Conservation (phyloP, 1,284 basidiomycete species). For the Pseudomicrostroma phylloplanum region DNA sequence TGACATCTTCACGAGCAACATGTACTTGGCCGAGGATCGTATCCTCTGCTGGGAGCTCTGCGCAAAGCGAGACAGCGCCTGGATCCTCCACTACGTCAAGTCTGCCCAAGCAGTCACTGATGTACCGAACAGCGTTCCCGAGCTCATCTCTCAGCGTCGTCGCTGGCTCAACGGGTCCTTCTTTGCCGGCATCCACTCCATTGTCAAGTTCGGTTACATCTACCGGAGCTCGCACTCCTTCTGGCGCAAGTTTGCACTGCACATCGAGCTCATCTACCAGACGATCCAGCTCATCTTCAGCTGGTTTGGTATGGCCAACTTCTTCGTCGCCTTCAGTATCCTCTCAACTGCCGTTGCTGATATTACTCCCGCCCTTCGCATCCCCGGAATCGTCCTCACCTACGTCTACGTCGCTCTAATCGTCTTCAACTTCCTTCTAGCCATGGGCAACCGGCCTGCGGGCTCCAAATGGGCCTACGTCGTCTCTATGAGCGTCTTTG, state of each 20-base stretch:
- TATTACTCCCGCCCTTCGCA: constrained; percentile 26
- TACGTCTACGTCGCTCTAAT: constrained; percentile 49
- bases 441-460: constrained; percentile 48
- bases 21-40: constrained; percentile 48
- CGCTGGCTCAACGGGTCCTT: constrained; percentile 49
- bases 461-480: constrained; percentile 42
- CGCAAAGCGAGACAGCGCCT: constrained; percentile 51
- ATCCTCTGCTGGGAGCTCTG: constrained; percentile 47
- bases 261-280: constrained; percentile 49
- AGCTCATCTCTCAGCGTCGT: constrained; percentile 44
- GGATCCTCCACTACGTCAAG: constrained; percentile 48
- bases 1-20: constrained; percentile 47
- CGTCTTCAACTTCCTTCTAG: constrained; percentile 47
- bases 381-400: constrained; percentile 40
- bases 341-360: constrained; percentile 39
- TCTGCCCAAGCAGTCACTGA: constrained; percentile 46
- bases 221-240: constrained; percentile 46
- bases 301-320: constrained; percentile 46
- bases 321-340: constrained; percentile 37
- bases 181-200: constrained; percentile 48
- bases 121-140: constrained; percentile 40
- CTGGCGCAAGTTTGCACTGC: constrained; percentile 38
- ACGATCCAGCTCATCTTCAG: constrained; percentile 52
- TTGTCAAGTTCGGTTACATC: constrained; percentile 49
- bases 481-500: constrained; percentile 45